These are phyloP conservation scores for Chrysosporium keratinophilum DNA, from an alignment of 2,329 filamentous ascomycete genomes.

Conservation along the genomic window DNA sequence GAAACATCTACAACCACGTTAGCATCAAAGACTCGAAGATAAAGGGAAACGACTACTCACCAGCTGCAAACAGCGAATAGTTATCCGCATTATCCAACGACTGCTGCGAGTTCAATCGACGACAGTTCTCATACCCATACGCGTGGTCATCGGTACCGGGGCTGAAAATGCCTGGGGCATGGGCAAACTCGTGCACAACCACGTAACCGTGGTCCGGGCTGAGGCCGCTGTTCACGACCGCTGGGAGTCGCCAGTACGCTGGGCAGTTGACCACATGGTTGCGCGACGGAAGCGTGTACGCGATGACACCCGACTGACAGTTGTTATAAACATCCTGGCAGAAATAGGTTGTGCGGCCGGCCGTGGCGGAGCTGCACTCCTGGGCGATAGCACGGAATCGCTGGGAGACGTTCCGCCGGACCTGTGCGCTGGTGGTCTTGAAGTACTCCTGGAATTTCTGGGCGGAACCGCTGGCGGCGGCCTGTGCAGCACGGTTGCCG, in stretches of 20 bases:
- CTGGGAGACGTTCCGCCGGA: neutral
- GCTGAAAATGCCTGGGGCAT: neutral
- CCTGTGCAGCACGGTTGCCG: constrained; percentile 44
- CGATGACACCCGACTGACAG: neutral
- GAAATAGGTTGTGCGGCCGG: neutral
- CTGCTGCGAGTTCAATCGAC: neutral
- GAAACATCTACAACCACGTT: too few relatives aligned
- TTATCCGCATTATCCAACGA: constrained; percentile 8
- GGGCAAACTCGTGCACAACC: constrained; percentile 9
- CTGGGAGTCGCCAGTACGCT: constrained; percentile 1
- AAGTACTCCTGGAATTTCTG: constrained; percentile 4
- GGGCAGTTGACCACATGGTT: constrained; percentile 2
- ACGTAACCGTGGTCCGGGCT: constrained; percentile 2
- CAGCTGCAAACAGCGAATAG: constrained; percentile 5
- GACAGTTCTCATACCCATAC: constrained; percentile 3
- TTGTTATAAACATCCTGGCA: neutral
- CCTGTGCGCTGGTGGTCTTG: neutral
- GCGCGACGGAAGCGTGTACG: neutral
- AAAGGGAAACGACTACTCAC: constrained; percentile 12
- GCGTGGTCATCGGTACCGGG: constrained; percentile 1
- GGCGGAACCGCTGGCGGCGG: constrained; percentile 30
- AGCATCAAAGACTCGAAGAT: too few relatives aligned
- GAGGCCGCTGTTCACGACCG: neutral
- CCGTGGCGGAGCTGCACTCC: neutral
- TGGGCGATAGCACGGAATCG: constrained; percentile 2